Percentiles rank a stretch among this genome's conserved stretches.
phyloP scores from a whole-genome alignment of 768 basidiomycete genomes.

The Podaxis sp. region DNA sequence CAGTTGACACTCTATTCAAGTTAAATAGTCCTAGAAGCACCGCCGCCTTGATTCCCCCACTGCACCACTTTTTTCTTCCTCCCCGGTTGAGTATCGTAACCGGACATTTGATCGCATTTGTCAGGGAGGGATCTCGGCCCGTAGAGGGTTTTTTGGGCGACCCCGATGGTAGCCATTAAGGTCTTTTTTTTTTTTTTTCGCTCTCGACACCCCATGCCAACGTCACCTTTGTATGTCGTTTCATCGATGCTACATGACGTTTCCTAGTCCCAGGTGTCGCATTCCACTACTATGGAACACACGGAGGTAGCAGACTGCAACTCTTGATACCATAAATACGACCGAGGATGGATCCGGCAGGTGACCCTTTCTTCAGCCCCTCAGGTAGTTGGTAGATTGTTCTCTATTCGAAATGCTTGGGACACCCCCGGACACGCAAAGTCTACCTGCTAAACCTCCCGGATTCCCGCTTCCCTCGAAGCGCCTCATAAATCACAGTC shows the following conservation, averaged over 20 bases:
- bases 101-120: background rate
- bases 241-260: background rate
- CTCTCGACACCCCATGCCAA: background rate
- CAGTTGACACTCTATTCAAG: no score
- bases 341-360: background rate
- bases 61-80: no score
- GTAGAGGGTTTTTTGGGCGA: background rate
- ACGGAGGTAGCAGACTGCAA: background rate
- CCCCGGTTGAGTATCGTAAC: background rate
- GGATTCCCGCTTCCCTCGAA: background rate
- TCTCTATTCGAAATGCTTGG: background rate
- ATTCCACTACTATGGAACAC: background rate
- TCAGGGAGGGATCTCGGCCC: background rate
- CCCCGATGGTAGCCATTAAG: background rate
- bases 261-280: background rate
- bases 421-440: background rate
- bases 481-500: background rate
- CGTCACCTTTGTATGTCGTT: background rate
- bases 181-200: background rate
- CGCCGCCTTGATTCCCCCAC: no score
- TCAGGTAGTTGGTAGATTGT: background rate
- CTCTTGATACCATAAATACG: background rate
- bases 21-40: no score
- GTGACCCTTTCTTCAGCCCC: background rate
- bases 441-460: background rate